These are phyloP conservation scores for Lipomyces yamadae DNA, from an alignment of 805 yeast genomes.

Conservation along the genomic window DNA sequence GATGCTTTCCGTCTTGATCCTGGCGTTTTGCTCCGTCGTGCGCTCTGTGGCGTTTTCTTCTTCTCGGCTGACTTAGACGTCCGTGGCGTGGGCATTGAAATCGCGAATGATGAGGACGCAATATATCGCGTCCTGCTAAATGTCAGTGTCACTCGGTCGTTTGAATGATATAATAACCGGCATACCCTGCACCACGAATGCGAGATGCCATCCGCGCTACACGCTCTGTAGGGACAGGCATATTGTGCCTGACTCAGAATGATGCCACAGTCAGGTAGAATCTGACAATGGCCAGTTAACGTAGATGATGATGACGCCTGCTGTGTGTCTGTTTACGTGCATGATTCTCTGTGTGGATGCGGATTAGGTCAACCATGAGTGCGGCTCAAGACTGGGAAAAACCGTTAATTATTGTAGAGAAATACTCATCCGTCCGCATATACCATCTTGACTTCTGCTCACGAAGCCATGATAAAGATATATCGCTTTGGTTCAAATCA, in stretches of 20 bases:
- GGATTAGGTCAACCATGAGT: too few relatives aligned
- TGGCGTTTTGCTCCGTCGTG: conserved; percentile 2
- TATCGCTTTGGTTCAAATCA: neutral
- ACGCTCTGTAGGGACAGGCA: conserved; percentile 4
- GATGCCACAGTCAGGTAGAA: neutral
- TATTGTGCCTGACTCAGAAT: neutral
- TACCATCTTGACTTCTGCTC: neutral
- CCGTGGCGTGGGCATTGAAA: conserved; percentile 1
- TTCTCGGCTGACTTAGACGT: conserved; percentile 17
- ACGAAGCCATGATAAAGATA: neutral
- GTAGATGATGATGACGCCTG: too few relatives aligned
- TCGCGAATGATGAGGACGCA: conserved; percentile 18
- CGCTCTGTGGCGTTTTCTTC: conserved; percentile 9
- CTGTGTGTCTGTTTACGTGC: too few relatives aligned
- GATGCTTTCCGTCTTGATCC: neutral
- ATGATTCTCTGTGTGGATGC: too few relatives aligned
- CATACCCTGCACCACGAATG: conserved; percentile 23
- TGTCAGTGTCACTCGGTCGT: conserved; percentile 3
- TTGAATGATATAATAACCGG: neutral
- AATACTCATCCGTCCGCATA: neutral
- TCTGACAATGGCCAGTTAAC: too few relatives aligned
- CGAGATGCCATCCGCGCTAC: conserved; percentile 17
- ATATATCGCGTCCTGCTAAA: conserved; percentile 19
- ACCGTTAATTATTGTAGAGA: too few relatives aligned
- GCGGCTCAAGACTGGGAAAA: too few relatives aligned